Evolutionary conservation across 441 rosid species (phyloP), one percentile per base, ranked within the genome.

Genomic region (Gossypium schwendimanii): DNA sequence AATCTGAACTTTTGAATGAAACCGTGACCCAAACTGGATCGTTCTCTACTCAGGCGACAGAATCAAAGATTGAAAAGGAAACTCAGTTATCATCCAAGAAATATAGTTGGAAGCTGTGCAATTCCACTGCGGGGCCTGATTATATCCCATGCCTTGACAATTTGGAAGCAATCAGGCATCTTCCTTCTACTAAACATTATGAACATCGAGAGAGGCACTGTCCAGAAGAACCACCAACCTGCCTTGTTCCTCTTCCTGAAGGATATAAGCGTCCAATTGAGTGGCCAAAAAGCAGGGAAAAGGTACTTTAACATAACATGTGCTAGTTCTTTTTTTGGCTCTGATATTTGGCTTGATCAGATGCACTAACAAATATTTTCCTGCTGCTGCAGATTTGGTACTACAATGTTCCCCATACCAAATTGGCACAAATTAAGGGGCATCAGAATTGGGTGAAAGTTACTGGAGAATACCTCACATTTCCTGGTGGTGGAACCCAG

Each of bases 141-240:
- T 57, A 23, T 57, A 57, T 57, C 31, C 61, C 61, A 57, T 57
- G 61, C 33, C 99, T 94, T 67, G 99, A 94, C 79, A 94, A 94
- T 79, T 79, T 49, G 85, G 75, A 85, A 83, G 96, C 94, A 63
- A 87, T 94, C 75, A 87, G 60, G 86, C 86, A 75, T 76, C 98
- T 94, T 47, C 79, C 47, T 53, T 72, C 84, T 70, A 94, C 98
- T 52, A 94, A 87, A 81, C 98, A 94, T 81, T 94, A 94, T 64
- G 96, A 94, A 76, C 99, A 92, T 80, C 86, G 99, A 67, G 99
- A 92, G 87, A 87, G 99, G 83, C 99, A 92, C 80, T 92, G 99
- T 70, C 98, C 97, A 6, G 87, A 84, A 63, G 81, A 80, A 64
- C 89, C 96, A 53, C 96, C 97, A 17, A 91, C 94, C 67, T 94